A percentile compares a stretch with the other conserved stretches of the same genome.
These are phyloP conservation scores for Globisporangium heterothallicum DNA, from an alignment of 352 stramenopile species.

Conservation along the genomic window DNA sequence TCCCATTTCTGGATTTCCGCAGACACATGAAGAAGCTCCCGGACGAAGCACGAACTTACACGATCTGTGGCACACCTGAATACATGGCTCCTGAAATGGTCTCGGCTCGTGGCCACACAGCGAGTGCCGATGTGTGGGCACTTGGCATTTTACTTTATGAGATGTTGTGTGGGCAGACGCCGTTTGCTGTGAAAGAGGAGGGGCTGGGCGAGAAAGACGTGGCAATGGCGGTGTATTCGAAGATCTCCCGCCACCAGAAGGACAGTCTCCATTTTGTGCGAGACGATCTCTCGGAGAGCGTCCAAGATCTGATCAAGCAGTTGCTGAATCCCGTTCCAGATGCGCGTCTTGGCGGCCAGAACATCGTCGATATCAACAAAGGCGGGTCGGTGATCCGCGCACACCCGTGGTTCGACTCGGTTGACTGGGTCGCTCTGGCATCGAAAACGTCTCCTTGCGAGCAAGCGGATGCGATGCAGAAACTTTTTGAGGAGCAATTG, in stretches of 20 bases:
- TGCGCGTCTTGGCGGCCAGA: constrained; percentile 59
- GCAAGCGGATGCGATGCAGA: constrained; percentile 43
- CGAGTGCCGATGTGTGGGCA: constrained; percentile 79
- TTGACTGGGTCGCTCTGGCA: constrained; percentile 75
- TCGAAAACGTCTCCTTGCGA: constrained; percentile 54
- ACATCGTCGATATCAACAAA: constrained; percentile 70
- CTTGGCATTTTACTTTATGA: constrained; percentile 85
- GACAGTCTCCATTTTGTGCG: constrained; percentile 43
- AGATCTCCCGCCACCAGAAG: constrained; percentile 76
- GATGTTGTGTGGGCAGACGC: constrained; percentile 80
- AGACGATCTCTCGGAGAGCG: constrained; percentile 50
- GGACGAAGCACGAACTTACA: constrained; percentile 81
- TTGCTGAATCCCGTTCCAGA: constrained; percentile 72
- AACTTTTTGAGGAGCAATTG: constrained; percentile 60
- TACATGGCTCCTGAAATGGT: constrained; percentile 90
- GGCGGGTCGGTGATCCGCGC: constrained; percentile 74
- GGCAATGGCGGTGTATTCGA: constrained; percentile 82
- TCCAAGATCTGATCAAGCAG: constrained; percentile 52
- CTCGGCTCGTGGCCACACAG: constrained; percentile 71
- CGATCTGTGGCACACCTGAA: constrained; percentile 84
- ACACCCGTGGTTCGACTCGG: constrained; percentile 70
- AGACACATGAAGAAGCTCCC: constrained; percentile 67
- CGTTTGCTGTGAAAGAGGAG: constrained; percentile 69
- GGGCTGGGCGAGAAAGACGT: constrained; percentile 77
- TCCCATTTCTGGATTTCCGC: no score